Conservation (phyloP, 2,329 filamentous ascomycete genomes). For the Hypoxylon rubiginosum region DNA sequence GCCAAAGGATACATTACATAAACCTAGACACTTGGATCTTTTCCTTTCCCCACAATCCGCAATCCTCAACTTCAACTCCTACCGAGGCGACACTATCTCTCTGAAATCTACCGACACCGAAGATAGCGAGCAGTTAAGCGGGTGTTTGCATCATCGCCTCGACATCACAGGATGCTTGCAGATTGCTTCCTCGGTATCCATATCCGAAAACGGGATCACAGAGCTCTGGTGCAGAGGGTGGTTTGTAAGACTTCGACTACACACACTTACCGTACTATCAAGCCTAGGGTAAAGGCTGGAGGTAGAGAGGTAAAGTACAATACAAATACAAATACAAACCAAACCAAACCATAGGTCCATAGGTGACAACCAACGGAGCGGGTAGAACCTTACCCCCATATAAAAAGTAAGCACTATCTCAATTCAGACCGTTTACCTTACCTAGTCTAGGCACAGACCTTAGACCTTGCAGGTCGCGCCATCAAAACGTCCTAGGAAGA, state of each 20-base stretch:
- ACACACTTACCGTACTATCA: not conserved
- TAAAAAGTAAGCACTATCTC: not conserved
- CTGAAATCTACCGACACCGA: not conserved
- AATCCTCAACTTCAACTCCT: not conserved
- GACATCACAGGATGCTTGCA: slow-evolving; percentile 18
- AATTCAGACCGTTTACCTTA: not conserved
- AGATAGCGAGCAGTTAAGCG: slow-evolving; percentile 4
- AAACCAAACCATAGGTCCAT: no score
- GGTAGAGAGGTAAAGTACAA: not conserved
- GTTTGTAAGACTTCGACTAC: slow-evolving; percentile 9
- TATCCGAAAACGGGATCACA: slow-evolving; percentile 25
- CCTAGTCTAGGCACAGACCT: not conserved
- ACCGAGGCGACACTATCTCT: not conserved
- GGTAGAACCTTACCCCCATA: not conserved
- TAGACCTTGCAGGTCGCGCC: slow-evolving; percentile 2
- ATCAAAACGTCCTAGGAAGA: not conserved
- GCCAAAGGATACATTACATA: slow-evolving; percentile 27
- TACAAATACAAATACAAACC: no score
- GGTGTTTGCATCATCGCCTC: slow-evolving; percentile 28
- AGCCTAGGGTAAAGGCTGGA: not conserved
- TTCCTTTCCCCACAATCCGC: slow-evolving; percentile 28
- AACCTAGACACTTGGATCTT: not conserved
- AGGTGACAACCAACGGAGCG: not conserved
- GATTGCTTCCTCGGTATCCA: slow-evolving; percentile 34
- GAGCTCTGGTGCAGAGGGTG: slow-evolving; percentile 3